Evolutionary conservation across 352 stramenopile species (phyloP).

Genomic region (Globisporangium cederbergense): DNA sequence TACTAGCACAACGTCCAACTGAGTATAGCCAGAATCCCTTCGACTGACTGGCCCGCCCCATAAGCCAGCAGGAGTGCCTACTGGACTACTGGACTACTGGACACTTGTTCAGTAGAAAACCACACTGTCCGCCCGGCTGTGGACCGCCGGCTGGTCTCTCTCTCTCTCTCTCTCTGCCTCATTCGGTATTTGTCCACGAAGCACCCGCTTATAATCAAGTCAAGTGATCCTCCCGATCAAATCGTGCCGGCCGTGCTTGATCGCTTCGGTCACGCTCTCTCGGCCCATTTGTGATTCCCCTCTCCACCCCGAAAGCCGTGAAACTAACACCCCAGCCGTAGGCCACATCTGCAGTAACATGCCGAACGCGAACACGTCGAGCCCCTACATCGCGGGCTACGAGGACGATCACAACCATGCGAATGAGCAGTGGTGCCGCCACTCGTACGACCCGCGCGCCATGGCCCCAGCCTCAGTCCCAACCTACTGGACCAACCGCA

Average conservation of each 20-base stretch:
- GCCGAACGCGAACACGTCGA: neutral
- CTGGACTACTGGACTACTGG: too few species aligned
- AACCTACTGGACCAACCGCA: constrained; percentile 3
- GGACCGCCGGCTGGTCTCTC: too few species aligned
- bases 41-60: too few species aligned
- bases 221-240: neutral
- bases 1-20: too few species aligned
- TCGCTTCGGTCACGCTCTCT: neutral
- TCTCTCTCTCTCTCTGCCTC: too few species aligned
- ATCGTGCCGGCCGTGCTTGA: neutral
- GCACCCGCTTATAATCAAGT: too few species aligned
- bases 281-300: constrained; percentile 2
- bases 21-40: too few species aligned
- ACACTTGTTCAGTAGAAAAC: too few species aligned
- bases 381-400: constrained; percentile 1
- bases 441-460: constrained; percentile 3
- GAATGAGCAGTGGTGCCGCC: constrained; percentile 2
- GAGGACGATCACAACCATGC: neutral
- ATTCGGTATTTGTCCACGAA: too few species aligned
- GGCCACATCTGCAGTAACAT: neutral
- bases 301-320: neutral
- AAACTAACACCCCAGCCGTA: neutral
- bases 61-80: too few species aligned
- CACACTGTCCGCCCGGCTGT: too few species aligned
- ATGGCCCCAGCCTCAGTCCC: neutral